Percentiles rank a stretch among this genome's conserved stretches.
These are phyloP conservation scores for Mercurialis annua DNA, from an alignment of 345 rosid genomes.

Conservation along the genomic window DNA sequence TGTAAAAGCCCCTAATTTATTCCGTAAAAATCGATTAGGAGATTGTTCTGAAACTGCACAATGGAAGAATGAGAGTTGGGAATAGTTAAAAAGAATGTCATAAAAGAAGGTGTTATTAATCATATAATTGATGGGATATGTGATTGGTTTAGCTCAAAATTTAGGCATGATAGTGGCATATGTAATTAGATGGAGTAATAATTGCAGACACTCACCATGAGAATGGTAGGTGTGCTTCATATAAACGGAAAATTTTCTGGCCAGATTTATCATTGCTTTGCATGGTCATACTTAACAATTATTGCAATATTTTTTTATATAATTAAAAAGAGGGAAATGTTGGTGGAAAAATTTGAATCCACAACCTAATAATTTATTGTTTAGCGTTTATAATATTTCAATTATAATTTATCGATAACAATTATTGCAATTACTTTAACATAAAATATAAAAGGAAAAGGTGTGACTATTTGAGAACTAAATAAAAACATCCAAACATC, in stretches of 20 bases:
- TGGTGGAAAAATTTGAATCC: too few relatives aligned
- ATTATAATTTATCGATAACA: too few relatives aligned
- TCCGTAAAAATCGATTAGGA: too few relatives aligned
- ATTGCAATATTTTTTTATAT: too few relatives aligned
- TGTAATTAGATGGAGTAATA: conserved; percentile 26
- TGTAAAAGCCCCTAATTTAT: too few relatives aligned
- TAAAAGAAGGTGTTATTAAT: not conserved
- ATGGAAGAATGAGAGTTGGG: not conserved
- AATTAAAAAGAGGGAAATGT: too few relatives aligned
- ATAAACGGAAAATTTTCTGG: conserved; percentile 9
- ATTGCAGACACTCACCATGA: conserved; percentile 38
- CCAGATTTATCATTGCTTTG: conserved; percentile 26
- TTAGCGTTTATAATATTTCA: too few relatives aligned
- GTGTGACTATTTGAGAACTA: too few relatives aligned
- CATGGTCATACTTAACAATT: conserved; percentile 26
- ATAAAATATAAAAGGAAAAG: conserved; percentile 25
- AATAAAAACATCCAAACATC: too few relatives aligned
- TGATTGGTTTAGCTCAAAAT: conserved; percentile 14
- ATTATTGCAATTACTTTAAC: conserved; percentile 28
- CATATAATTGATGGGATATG: not conserved
- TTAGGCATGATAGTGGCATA: conserved; percentile 23
- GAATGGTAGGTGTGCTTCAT: conserved; percentile 33
- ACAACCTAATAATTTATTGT: too few relatives aligned
- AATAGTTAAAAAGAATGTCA: not conserved
- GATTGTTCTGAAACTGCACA: too few relatives aligned